Base-by-base conservation (phyloP, 106 monocot genomes). In the Allium sativum region DNA sequence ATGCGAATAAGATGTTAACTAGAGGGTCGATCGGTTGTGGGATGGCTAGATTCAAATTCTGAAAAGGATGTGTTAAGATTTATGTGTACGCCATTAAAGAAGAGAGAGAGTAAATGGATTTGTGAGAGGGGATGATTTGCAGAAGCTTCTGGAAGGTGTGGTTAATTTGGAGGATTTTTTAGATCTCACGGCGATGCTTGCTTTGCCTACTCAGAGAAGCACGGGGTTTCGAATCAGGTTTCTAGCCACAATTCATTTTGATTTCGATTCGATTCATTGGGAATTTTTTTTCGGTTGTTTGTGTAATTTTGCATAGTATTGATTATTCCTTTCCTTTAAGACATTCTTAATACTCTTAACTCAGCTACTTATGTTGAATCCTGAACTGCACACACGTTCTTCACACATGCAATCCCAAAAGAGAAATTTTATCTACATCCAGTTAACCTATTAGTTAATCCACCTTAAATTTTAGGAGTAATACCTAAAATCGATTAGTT, bases 111-210 rank as follows among this genome's bases (percentile, higher is more conserved):
- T 67, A 2, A 42, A 52, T 6, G 78, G 79, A 12, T 94, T 94
- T 64, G 14, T 55, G 18, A 63, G 80, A 42, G 81, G 83, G 17
- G 93, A 81, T 10, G 89, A 94, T 69, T 68, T 94, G 58, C 58
- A 78, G 18, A 50, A 21, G 8, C 18, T 94, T 20, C 66, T 94
- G 40, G 86, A 89, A 70, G 69, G 81, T 0, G 78, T 94, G 15
- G 76, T 89, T 3, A 79, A 52, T 21, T 71, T 94, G 40, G 81
- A 79, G 69, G 93, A 94, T 40, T 94, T 94, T 70, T 58, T 94
- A 61, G 93, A 94, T 65, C 93, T 89, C 64, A 94, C 93, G 3
- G 89, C 93, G 15, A 89, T 94, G 89, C 83, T 94, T 8, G 89
- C 93, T 0, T 18, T 94, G 72, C 86, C 93, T n/a, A 86, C 64